Percentiles rank a stretch among this genome's conserved stretches.
Conservation (phyloP, 2,329 filamentous ascomycete genomes). For the Trichoderma polysporum region DNA sequence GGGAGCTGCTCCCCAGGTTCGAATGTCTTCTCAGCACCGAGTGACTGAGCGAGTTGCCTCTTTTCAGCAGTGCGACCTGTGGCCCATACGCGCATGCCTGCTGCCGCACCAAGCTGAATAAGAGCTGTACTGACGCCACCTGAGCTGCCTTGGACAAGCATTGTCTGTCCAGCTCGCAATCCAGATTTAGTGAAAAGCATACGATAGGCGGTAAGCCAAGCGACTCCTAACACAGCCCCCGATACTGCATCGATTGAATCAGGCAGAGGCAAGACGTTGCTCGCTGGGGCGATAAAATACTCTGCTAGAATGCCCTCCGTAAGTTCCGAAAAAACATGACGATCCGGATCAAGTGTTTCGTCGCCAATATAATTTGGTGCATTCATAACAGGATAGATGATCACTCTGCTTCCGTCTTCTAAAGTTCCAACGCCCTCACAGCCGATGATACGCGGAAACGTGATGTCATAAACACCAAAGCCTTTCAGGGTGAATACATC, state of each 20-base stretch:
- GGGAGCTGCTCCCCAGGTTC: not conserved
- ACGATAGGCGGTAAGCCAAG: constrained; percentile 16
- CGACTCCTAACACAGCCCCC: constrained; percentile 3
- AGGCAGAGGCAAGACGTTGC: not conserved
- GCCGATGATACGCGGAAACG: not conserved
- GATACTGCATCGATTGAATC: not conserved
- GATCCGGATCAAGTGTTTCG: constrained; percentile 1
- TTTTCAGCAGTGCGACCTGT: constrained; percentile 8
- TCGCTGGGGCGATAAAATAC: not conserved
- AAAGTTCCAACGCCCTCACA: constrained; percentile 14
- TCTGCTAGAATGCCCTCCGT: constrained; percentile 12
- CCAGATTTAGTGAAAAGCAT: constrained; percentile 14
- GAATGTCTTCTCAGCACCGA: constrained; percentile 4
- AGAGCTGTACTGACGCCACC: constrained; percentile 15
- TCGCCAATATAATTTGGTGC: not conserved
- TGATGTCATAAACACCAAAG: not conserved
- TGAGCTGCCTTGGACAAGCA: constrained; percentile 17
- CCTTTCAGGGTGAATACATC: constrained; percentile 9
- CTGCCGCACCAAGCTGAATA: constrained; percentile 12
- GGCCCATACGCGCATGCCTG: constrained; percentile 10
- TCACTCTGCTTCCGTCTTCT: constrained; percentile 1
- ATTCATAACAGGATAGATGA: constrained; percentile 15
- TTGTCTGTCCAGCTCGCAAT: constrained; percentile 10
- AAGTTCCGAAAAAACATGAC: constrained; percentile 1
- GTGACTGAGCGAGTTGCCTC: constrained; percentile 4